These are phyloP conservation scores for Penicillium sp. DNA, from an alignment of 2,329 filamentous ascomycete genomes.

Conservation along the genomic window DNA sequence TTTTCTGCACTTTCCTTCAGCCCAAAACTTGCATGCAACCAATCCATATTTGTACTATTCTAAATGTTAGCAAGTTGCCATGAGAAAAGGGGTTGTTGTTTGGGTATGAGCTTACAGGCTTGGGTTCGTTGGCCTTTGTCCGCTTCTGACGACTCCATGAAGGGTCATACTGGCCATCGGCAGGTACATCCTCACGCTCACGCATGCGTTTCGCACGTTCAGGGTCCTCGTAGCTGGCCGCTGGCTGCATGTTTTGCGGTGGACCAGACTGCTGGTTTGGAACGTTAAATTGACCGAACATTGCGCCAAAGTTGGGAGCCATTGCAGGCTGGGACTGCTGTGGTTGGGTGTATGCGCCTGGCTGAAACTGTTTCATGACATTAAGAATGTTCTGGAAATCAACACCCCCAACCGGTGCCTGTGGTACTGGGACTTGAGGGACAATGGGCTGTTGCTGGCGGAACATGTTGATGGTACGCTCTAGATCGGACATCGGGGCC, in stretches of 20 bases:
- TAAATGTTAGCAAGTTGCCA: not conserved
- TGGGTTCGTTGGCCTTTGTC: slow-evolving; percentile 34
- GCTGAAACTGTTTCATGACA: slow-evolving; percentile 40
- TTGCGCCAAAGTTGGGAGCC: slow-evolving; percentile 36
- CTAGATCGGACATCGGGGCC: slow-evolving; percentile 27
- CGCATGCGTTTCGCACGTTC: slow-evolving; percentile 42
- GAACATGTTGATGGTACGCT: slow-evolving; percentile 43
- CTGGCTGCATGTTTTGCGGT: slow-evolving; percentile 13
- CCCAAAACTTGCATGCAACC: slow-evolving; percentile 55
- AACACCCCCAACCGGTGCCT: slow-evolving; percentile 16
- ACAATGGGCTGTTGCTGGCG: slow-evolving; percentile 27
- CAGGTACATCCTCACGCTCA: slow-evolving; percentile 37
- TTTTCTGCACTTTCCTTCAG: slow-evolving; percentile 56
- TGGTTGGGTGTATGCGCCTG: slow-evolving; percentile 24
- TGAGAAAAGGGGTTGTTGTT: not conserved
- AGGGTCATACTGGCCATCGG: slow-evolving; percentile 35
- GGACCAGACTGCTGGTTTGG: slow-evolving; percentile 23
- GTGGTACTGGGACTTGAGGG: slow-evolving; percentile 24
- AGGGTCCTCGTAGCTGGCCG: slow-evolving; percentile 38
- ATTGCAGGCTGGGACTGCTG: slow-evolving; percentile 30
- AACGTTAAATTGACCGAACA: slow-evolving; percentile 34
- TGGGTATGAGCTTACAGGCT: slow-evolving; percentile 35
- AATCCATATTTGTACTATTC: slow-evolving; percentile 45
- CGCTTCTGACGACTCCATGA: slow-evolving; percentile 35
- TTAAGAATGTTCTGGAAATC: slow-evolving; percentile 43